Evolutionary conservation across 176 grass and related monocot genomes (phyloP), one percentile per base, ranked within the genome.

Genomic region (Cenchrus purpureus): DNA sequence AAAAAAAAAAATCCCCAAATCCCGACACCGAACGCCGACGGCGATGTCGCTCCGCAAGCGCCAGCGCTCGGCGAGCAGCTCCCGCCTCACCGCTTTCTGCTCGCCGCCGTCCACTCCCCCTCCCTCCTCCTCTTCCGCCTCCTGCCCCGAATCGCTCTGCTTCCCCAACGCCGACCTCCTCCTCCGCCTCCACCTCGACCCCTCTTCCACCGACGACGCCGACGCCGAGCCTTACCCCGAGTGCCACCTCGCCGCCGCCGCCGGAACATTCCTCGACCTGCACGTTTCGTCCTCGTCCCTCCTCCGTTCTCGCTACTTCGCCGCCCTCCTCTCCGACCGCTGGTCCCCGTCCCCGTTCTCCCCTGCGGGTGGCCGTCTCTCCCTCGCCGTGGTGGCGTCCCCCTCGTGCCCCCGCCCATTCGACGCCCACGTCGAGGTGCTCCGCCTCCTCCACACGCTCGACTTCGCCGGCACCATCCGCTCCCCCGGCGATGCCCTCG

Each of bases 21-120:
- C 43, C 31, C 64, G 42, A 32, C 79, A 51, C 20, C 51, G 20
- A 29, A 44, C 31, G 5, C 80, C 54, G 29, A 44, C 66, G 69
- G 58, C 83, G 46, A 97, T 95, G 95, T 92, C 90, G 29, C 78
- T 90, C 73, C 86, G 90, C 84, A 98, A 98, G 81, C 92, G 95
- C 72, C 91, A 86, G 61, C 95, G 95, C 29, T 70, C 86, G 73
- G 87, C 76, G 78, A 91, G 90, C 92, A 87, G 84, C 88, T 87
- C 86, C 49, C 88, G 84, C 71, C 86, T 89, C 71, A 14, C 82
- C 71, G 61, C 84, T 52, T 74, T 88, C 71, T 67, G 74, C 56
- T 76, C 75, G 46, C 83, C 90, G 65, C 59, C 71, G 17, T 58
- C 84, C 54, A 66, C 80, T 67, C 55, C 69, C 31, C 89, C 45